phyloP scores from a whole-genome alignment of 331 rosid genomes.

The Stylosanthes scabra region DNA sequence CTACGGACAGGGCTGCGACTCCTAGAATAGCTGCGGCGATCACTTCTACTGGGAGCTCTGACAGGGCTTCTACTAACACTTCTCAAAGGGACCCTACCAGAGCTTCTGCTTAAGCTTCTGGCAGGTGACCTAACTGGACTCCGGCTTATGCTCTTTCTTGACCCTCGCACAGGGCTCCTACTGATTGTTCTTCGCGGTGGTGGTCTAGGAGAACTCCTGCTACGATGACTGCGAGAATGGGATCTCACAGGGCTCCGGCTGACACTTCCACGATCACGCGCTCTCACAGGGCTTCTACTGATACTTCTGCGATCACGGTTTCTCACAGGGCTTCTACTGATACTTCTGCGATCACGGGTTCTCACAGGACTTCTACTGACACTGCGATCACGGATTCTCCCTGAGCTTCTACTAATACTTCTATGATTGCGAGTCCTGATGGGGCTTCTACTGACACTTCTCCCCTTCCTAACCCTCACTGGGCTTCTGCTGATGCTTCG shows the following conservation, averaged over 20 bases:
- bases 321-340: constrained; percentile 55
- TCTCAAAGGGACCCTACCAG: constrained; percentile 63
- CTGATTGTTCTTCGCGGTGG: constrained; percentile 50
- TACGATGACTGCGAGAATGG: constrained; percentile 48
- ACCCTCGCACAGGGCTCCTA: constrained; percentile 59
- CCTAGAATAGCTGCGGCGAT: constrained; percentile 73
- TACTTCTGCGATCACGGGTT: constrained; percentile 34
- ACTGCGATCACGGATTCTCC: too few relatives aligned
- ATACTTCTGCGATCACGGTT: constrained; percentile 37
- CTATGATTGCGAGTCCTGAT: constrained; percentile 41
- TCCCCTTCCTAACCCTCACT: constrained; percentile 51
- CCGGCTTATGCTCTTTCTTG: constrained; percentile 62
- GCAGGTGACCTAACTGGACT: constrained; percentile 73
- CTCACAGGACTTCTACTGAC: constrained; percentile 31
- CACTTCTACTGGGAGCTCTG: constrained; percentile 41
- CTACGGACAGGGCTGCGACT: constrained; percentile 81
- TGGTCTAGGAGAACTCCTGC: constrained; percentile 63
- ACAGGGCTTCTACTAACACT: constrained; percentile 47
- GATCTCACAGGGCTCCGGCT: constrained; percentile 63
- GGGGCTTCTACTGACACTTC: constrained; percentile 52
- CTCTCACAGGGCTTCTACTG: constrained; percentile 59
- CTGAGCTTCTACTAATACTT: constrained; percentile 46
- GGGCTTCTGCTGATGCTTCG: constrained; percentile 62
- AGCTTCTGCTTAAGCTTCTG: constrained; percentile 77
- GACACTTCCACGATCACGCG: constrained; percentile 47